Base-by-base conservation (phyloP, 2,329 filamentous ascomycete genomes). In the Cephalotrichum gorgonifer region DNA sequence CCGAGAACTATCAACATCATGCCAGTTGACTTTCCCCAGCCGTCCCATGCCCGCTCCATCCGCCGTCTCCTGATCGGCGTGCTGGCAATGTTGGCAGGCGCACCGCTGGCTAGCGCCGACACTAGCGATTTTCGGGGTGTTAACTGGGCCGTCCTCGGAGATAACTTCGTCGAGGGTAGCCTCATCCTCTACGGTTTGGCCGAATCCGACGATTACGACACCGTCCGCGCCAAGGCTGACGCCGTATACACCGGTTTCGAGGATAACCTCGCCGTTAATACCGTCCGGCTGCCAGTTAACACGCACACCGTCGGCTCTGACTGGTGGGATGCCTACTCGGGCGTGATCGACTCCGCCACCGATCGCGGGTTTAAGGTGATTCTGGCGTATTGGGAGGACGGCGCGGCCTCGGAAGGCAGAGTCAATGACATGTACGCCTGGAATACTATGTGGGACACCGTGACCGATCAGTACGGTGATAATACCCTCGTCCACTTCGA, bases 111-210 rank as follows among this genome's bases (percentile, higher is more conserved):
- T 41, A 43, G 27, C 28, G 44, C 50, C 43, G 26, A 51, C 41
- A 48, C 45, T 28, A 44, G 27, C 39, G 25, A 48, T 48, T 44
- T 48, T 45, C 38, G 45, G 27, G 41, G 50, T 35, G 47, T 49
- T 12, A 49, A 49, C 47, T 49, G 47, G 47, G 47, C 47, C 35
- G 47, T 49, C 42, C 47, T 49, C 42, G 47, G 47, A 26, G 47
- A 49, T 28, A 49, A 49, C 47, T 49, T 49, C 42, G 42, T 44
- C 12, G 30, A 43, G 35, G 47, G 27, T 30, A 33, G 26, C 42
- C 47, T 49, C 41, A 27, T 49, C 17, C 47, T 49, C 33, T 31
- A 49, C 41, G 47, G 47, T 30, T 44, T 49, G 47, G 47, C 44
- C 31, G 47, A 44, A 49, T 38, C 47, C n/a, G 47, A 49, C 41